Evolutionary conservation across 352 stramenopile species (phyloP).

Genomic region (Globisporangium irregulare): DNA sequence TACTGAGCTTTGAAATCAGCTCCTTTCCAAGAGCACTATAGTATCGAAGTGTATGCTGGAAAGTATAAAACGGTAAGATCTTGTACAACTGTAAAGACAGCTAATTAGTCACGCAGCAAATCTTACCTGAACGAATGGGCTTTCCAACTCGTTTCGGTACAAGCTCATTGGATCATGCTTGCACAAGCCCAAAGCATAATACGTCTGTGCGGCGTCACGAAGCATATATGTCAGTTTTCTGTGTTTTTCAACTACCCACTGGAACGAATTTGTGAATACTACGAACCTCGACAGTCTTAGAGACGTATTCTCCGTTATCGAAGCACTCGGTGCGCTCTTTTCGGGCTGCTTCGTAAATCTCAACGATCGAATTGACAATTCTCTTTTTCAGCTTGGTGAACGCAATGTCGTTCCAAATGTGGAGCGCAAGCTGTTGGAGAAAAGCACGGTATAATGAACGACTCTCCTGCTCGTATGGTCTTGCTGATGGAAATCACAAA

Average conservation of each 20-base stretch:
- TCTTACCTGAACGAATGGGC: conserved; percentile 61
- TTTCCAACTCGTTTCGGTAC: conserved; percentile 77
- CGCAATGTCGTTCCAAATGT: conserved; percentile 83
- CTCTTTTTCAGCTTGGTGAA: conserved; percentile 72
- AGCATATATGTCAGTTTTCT: conserved; percentile 7
- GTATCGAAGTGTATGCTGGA: conserved; percentile 60
- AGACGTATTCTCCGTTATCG: conserved; percentile 65
- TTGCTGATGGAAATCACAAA: not conserved
- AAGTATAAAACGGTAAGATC: not conserved
- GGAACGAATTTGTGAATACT: not conserved
- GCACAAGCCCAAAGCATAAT: conserved; percentile 68
- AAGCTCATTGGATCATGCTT: conserved; percentile 79
- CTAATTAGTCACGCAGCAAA: not conserved
- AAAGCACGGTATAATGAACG: not conserved
- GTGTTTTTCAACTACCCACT: not conserved
- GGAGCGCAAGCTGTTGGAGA: conserved; percentile 58
- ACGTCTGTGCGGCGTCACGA: conserved; percentile 44
- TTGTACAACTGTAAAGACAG: not conserved
- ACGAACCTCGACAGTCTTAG: conserved; percentile 64
- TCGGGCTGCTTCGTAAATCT: conserved; percentile 61
- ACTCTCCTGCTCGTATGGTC: not conserved
- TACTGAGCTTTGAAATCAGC: conserved; percentile 58
- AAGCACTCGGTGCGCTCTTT: conserved; percentile 58
- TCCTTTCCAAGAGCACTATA: conserved; percentile 67
- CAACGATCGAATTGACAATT: conserved; percentile 56